These are phyloP conservation scores for Aspergillus felis DNA, from an alignment of 2,329 filamentous ascomycete species.

Conservation along the genomic window DNA sequence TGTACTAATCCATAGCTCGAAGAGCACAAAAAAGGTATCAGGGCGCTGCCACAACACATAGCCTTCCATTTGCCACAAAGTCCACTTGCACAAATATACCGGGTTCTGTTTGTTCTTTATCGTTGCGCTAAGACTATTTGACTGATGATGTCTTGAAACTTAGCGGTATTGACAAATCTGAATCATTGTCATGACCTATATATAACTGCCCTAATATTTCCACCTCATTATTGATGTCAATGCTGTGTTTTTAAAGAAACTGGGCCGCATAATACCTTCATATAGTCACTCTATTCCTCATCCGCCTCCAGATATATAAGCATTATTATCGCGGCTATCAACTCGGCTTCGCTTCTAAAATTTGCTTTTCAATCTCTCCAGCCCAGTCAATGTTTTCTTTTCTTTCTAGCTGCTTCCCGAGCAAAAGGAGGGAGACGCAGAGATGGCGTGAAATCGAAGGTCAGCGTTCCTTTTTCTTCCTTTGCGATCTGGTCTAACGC, in stretches of 20 bases:
- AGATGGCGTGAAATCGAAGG: slow-evolving; percentile 24
- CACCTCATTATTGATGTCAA: background rate
- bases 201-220: background rate
- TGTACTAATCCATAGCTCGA: background rate
- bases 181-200: background rate
- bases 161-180: background rate
- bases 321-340: background rate
- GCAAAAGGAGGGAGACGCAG: slow-evolving; percentile 9
- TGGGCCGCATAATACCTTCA: background rate
- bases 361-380: background rate
- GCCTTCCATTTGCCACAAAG: background rate
- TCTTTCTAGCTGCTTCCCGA: slow-evolving; percentile 8
- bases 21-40: background rate
- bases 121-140: background rate
- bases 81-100: background rate
- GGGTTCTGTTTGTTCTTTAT: background rate
- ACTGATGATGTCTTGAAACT: background rate
- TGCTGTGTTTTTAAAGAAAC: background rate
- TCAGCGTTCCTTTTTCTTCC: slow-evolving; percentile 2
- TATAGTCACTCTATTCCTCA: background rate
- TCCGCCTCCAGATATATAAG: background rate
- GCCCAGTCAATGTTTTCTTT: slow-evolving; percentile 7
- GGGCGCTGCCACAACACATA: background rate
- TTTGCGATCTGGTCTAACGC: background rate
- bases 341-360: background rate